These are phyloP conservation scores for Linnemannia elongata DNA, from an alignment of 192 early-diverging fungal species.

Conservation along the genomic window DNA sequence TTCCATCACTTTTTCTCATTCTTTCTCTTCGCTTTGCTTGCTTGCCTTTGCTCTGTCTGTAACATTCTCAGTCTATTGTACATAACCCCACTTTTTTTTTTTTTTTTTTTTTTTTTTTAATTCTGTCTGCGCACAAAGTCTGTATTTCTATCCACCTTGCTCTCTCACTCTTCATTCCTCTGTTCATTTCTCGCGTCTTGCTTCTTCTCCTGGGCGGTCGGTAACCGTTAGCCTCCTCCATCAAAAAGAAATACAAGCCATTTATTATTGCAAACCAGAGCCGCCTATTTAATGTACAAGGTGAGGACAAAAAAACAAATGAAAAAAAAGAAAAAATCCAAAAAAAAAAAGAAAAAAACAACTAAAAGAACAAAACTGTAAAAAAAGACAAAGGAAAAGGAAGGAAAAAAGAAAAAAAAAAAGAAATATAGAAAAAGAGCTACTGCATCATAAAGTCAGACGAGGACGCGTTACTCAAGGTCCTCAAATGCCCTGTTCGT, in stretches of 20 bases:
- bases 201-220: no score
- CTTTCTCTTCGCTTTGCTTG: neutral
- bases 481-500: constrained; percentile 7
- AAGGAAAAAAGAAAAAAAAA: neutral
- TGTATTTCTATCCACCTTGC: neutral
- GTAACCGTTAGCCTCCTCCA: no score
- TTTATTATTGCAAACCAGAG: no score
- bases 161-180: neutral
- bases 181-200: no score
- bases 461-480: neutral
- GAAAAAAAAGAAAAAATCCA: neutral
- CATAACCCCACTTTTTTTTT: neutral
- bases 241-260: no score
- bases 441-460: constrained; percentile 39
- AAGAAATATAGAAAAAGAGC: no score
- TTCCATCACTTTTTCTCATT: neutral
- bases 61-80: neutral
- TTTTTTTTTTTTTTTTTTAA: neutral
- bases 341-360: neutral
- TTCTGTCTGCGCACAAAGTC: neutral
- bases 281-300: no score
- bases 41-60: neutral
- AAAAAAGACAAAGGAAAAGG: neutral
- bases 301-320: no score
- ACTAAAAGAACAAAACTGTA: neutral